A percentile compares a stretch with the other conserved stretches of the same genome.
phyloP scores from a whole-genome alignment of 768 basidiomycete genomes.

The Xerocomellus amylosporus region DNA sequence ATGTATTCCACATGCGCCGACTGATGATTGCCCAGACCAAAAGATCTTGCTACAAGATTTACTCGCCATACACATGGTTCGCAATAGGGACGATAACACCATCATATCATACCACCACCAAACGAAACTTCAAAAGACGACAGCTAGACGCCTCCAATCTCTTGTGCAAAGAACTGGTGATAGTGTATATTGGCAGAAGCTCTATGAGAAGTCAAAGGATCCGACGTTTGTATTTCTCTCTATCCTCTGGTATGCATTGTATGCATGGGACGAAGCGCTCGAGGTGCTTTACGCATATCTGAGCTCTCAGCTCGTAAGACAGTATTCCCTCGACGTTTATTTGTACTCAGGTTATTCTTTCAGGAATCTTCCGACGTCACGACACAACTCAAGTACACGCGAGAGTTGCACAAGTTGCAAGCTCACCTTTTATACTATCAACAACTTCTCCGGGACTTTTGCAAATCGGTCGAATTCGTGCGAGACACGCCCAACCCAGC shows the following conservation, averaged over 20 bases:
- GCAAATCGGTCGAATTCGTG: slow-evolving; percentile 50
- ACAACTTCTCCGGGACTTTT: slow-evolving; percentile 53
- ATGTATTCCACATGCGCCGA: neutral
- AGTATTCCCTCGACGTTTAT: neutral
- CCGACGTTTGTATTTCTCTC: slow-evolving; percentile 36
- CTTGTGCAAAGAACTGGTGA: slow-evolving; percentile 33
- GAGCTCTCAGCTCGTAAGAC: slow-evolving; percentile 40
- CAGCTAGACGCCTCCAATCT: slow-evolving; percentile 27
- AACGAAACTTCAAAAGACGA: slow-evolving; percentile 25
- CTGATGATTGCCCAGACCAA: slow-evolving; percentile 6
- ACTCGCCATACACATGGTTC: slow-evolving; percentile 40
- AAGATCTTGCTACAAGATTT: slow-evolving; percentile 35
- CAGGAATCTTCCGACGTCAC: slow-evolving; percentile 45
- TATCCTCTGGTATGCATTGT: slow-evolving; percentile 56
- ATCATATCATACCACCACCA: slow-evolving; percentile 38
- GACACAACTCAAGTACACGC: slow-evolving; percentile 43
- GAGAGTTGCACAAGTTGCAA: slow-evolving; percentile 54
- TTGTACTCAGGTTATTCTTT: neutral
- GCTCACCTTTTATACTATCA: slow-evolving; percentile 58
- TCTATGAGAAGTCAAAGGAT: slow-evolving; percentile 31
- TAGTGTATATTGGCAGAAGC: slow-evolving; percentile 38
- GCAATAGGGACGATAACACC: slow-evolving; percentile 21
- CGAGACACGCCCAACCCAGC: slow-evolving; percentile 48
- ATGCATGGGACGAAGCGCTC: slow-evolving; percentile 61
- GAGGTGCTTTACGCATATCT: slow-evolving; percentile 52